Conservation (phyloP, 805 yeast genomes). For the Wickerhamomyces ciferrii region DNA sequence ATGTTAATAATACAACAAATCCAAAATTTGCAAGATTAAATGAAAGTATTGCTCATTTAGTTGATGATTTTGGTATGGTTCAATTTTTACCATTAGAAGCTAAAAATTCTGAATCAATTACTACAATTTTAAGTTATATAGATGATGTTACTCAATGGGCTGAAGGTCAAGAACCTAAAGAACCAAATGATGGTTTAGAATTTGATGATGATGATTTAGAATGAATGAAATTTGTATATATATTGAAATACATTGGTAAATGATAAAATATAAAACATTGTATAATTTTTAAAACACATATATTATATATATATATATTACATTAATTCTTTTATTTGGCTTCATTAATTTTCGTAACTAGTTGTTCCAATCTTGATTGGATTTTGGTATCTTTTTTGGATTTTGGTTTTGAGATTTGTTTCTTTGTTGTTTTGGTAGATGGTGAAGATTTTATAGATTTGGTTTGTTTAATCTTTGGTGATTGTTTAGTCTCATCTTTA, state of each 20-base stretch:
- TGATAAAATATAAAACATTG: constrained; percentile 1
- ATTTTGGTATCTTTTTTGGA: constrained; percentile 10
- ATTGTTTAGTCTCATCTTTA: background rate
- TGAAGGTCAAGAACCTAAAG: constrained; percentile 94
- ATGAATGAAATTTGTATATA: background rate
- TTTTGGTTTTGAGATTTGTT: background rate
- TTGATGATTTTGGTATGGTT: constrained; percentile 98
- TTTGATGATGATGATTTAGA: constrained; percentile 47
- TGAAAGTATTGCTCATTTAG: constrained; percentile 78
- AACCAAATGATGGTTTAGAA: constrained; percentile 75
- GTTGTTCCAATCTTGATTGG: constrained; percentile 18
- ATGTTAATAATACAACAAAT: constrained; percentile 43
- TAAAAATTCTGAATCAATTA: constrained; percentile 67
- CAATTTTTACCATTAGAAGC: constrained; percentile 90
- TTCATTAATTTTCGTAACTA: constrained; percentile 14
- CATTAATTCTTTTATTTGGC: constrained; percentile 5
- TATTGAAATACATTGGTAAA: constrained; percentile 1
- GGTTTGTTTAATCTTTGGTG: background rate
- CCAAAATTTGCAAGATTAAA: constrained; percentile 69
- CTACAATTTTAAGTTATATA: constrained; percentile 81
- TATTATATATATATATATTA: no score
- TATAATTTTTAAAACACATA: no score
- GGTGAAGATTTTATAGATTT: background rate
- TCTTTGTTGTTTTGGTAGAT: background rate
- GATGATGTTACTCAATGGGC: constrained; percentile 99